Percentiles rank a stretch among this genome's conserved stretches.
These are phyloP conservation scores for Brasenia schreberi DNA, from an alignment of 164 flowering plant genomes.

Conservation along the genomic window DNA sequence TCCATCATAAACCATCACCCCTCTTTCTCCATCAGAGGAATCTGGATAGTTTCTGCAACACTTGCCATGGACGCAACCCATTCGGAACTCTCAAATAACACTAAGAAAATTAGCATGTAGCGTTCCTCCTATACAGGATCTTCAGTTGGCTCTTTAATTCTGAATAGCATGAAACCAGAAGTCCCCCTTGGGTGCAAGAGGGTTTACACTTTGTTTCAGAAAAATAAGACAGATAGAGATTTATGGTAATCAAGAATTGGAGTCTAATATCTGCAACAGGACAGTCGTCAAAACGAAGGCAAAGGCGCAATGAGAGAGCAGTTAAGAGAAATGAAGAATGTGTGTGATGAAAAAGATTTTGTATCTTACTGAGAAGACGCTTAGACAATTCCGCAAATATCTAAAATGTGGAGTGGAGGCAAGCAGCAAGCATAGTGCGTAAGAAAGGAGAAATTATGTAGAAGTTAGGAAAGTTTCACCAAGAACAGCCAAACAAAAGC, in stretches of 20 bases:
- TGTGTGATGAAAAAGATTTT: neutral
- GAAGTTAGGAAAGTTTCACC: neutral
- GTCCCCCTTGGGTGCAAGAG: neutral
- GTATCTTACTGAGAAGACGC: no score
- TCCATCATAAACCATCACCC: neutral
- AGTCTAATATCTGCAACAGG: neutral
- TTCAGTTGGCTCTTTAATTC: neutral
- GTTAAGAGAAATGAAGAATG: neutral
- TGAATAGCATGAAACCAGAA: neutral
- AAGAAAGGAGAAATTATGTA: neutral
- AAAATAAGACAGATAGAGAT: neutral
- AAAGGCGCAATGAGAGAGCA: neutral
- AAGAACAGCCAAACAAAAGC: no score
- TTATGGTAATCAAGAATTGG: neutral
- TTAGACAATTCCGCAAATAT: no score
- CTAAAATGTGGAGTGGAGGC: no score
- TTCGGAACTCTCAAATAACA: constrained; percentile 5
- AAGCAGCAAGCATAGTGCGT: neutral
- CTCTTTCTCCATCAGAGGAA: constrained; percentile 10
- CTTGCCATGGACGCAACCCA: constrained; percentile 83
- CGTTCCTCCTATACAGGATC: neutral
- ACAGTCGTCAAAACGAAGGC: neutral
- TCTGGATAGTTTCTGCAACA: constrained; percentile 41
- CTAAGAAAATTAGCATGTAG: neutral
- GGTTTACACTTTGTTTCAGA: neutral